Evolutionary conservation across 176 grass and related monocot genomes (phyloP), one percentile per base, ranked within the genome.

Genomic region (Microstegium vimineum): DNA sequence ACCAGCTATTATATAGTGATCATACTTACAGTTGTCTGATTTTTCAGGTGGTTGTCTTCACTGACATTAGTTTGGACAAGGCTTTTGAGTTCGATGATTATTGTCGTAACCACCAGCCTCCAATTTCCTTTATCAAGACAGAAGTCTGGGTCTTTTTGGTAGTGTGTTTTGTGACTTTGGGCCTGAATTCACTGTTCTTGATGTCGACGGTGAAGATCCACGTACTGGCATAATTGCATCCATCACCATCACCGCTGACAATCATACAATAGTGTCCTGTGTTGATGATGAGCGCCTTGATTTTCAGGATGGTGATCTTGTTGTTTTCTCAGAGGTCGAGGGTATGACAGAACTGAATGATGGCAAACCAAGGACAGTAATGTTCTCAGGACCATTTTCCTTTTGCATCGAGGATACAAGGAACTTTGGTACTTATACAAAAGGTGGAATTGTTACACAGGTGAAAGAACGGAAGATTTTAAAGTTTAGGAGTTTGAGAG

Each of bases 301-400:
- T 61, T 94, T 94, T 64, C 71, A 91, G 46, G 83, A 91, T 25
- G 92, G 80, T 42, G 88, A 94, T 85, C 68, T 91, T 76, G 83
- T 94, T 87, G 59, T 91, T 79, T 94, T 94, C 86, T 89, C 86
- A n/a, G 92, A 91, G 85, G 69, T 94, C 56, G 66, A 87, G 63
- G 92, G 92, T 57, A 94, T 94, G 92, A 87, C 76, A 22, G 92
- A 91, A 90, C 66, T 94, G 71, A 94, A 94, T 86, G 89, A 94
- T 81, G 89, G 89, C n/a, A 94, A 89, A 51, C 89, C 86, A 80
- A 87, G 89, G 72, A 94, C 66, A 81, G 69, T 91, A 87, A 85
- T 67, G 74, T 46, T 57, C 67, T 31, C 89, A 81, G 78, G 84
- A 37, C 75, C 81, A 64, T 87, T 65, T 81, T 89, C 81, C 18